Evolutionary conservation across 805 yeast species (phyloP).

Genomic region (Metschnikowia picachoensis): DNA sequence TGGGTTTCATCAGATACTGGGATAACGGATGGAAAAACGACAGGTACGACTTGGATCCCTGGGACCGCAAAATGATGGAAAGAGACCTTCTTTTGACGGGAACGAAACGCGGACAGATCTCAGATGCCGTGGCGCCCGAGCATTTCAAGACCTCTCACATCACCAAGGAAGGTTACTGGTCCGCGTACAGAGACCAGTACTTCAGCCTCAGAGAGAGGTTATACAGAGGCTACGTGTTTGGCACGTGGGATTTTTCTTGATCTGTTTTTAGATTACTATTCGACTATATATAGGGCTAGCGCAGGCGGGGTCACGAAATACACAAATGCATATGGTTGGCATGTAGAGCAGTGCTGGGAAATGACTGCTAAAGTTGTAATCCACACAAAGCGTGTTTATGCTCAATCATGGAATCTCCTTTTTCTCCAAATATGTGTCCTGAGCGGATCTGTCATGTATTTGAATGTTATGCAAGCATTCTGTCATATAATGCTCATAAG

Average conservation of each 20-base stretch:
- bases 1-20: conserved; percentile 43
- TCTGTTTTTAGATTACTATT: background rate
- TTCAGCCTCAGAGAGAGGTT: conserved; percentile 45
- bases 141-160: conserved; percentile 63
- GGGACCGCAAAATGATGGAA: conserved; percentile 52
- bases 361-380: no score
- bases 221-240: conserved; percentile 43
- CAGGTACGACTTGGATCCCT: conserved; percentile 40
- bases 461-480: no score
- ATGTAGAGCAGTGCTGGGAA: no score
- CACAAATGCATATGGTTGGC: conserved; percentile 1
- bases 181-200: conserved; percentile 46
- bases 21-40: conserved; percentile 48
- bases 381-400: no score
- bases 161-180: conserved; percentile 37
- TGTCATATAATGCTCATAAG: no score
- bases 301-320: conserved; percentile 2
- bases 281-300: background rate
- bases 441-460: no score
- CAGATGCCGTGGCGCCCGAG: conserved; percentile 68
- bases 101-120: conserved; percentile 61
- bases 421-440: no score
- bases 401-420: no score
- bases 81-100: conserved; percentile 80
- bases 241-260: conserved; percentile 40